phyloP scores from a whole-genome alignment of 345 rosid genomes.

The Erysimum cheiranthoides region DNA sequence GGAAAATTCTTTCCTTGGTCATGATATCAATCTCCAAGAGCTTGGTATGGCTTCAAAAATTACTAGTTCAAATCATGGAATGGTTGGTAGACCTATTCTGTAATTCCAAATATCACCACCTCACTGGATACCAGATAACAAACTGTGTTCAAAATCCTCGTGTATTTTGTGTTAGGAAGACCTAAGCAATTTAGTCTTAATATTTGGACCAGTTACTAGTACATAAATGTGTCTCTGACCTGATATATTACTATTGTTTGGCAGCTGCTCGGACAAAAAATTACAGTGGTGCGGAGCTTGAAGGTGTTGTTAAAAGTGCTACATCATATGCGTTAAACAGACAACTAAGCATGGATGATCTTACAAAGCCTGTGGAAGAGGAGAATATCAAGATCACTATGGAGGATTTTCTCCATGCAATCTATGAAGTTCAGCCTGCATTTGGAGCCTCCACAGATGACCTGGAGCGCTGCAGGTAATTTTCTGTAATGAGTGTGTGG shows the following conservation, averaged over 20 bases:
- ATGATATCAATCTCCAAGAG: conserved; percentile 84
- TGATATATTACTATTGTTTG: conserved; percentile 23
- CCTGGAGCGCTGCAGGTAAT: conserved; percentile 92
- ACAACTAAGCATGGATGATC: conserved; percentile 93
- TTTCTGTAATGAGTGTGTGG: neutral
- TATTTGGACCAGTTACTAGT: conserved; percentile 10
- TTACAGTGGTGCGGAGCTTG: conserved; percentile 99
- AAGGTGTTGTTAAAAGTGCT: conserved; percentile 99
- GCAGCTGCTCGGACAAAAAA: conserved; percentile 98
- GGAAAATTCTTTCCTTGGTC: conserved; percentile 91
- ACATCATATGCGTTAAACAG: conserved; percentile 96
- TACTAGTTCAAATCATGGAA: conserved; percentile 21
- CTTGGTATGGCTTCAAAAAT: conserved; percentile 63
- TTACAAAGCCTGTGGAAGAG: conserved; percentile 96
- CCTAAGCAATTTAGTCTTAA: conserved; percentile 15
- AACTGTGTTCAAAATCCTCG: neutral
- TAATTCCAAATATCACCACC: neutral
- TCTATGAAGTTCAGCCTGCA: conserved; percentile 82
- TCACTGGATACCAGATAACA: neutral
- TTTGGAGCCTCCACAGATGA: conserved; percentile 99
- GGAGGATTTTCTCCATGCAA: conserved; percentile 90
- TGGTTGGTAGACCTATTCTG: conserved; percentile 17
- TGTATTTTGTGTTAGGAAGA: conserved; percentile 4
- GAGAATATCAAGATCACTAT: conserved; percentile 93
- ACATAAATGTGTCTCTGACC: conserved; percentile 8